phyloP scores from a whole-genome alignment of 2,329 filamentous ascomycete genomes.

The Talaromyces atroroseus region DNA sequence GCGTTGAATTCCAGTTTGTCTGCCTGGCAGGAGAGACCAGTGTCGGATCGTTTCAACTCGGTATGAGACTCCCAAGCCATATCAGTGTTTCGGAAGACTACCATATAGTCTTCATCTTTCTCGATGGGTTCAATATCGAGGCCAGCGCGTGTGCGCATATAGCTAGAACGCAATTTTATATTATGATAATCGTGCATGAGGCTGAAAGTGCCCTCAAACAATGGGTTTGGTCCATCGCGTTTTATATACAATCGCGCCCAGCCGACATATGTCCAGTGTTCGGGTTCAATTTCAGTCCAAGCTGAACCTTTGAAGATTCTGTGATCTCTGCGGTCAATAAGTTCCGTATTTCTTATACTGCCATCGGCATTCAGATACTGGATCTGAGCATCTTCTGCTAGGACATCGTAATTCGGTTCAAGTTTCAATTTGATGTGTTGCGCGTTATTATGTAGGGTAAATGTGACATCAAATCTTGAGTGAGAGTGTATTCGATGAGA shows the following conservation, averaged over 20 bases:
- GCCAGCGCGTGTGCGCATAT: slow-evolving; percentile 63
- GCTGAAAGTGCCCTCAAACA: slow-evolving; percentile 88
- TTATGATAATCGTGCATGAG: slow-evolving; percentile 80
- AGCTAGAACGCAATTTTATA: slow-evolving; percentile 69
- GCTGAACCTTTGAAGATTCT: slow-evolving; percentile 78
- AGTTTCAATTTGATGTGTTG: slow-evolving; percentile 73
- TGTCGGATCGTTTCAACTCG: slow-evolving; percentile 60
- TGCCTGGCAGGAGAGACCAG: slow-evolving; percentile 56
- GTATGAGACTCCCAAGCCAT: slow-evolving; percentile 47
- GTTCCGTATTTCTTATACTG: slow-evolving; percentile 58
- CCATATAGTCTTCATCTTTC: slow-evolving; percentile 67
- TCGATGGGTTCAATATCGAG: slow-evolving; percentile 62
- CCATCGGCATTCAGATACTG: slow-evolving; percentile 70
- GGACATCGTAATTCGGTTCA: slow-evolving; percentile 85
- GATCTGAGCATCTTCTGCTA: slow-evolving; percentile 69
- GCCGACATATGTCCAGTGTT: slow-evolving; percentile 72
- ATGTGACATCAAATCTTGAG: slow-evolving; percentile 79
- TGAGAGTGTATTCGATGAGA: slow-evolving; percentile 73
- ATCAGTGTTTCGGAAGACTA: slow-evolving; percentile 89
- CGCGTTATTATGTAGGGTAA: slow-evolving; percentile 62
- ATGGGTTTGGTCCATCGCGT: slow-evolving; percentile 67
- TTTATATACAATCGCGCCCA: slow-evolving; percentile 79
- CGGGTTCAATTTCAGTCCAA: slow-evolving; percentile 59
- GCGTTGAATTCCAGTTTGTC: slow-evolving; percentile 76
- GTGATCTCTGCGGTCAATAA: slow-evolving; percentile 66